A percentile compares a stretch with the other conserved stretches of the same genome.
phyloP scores from a whole-genome alignment of 2,329 filamentous ascomycete genomes.

The Colletotrichum godetiae region DNA sequence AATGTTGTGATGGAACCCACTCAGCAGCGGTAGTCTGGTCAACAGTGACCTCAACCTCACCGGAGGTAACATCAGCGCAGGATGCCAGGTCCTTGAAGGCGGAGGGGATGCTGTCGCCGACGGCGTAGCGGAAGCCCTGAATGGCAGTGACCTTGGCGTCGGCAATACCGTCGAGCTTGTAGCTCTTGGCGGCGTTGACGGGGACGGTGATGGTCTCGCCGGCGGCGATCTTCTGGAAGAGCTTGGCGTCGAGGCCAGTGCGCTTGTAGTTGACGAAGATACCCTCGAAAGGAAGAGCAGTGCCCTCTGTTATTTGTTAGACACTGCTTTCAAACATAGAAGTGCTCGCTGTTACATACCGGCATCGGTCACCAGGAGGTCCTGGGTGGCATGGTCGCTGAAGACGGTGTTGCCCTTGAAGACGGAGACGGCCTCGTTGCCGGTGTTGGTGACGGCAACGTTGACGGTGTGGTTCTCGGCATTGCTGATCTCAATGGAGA shows the following conservation, averaged over 20 bases:
- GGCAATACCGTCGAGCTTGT: constrained; percentile 23
- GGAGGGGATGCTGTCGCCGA: constrained; percentile 6
- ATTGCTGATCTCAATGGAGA: constrained; percentile 25
- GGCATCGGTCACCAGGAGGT: constrained; percentile 32
- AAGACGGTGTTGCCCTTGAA: constrained; percentile 34
- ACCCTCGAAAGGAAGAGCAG: constrained; percentile 27
- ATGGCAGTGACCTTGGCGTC: constrained; percentile 32
- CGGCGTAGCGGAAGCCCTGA: constrained; percentile 31
- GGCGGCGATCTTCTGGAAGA: constrained; percentile 32
- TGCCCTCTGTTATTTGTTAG: constrained; percentile 17
- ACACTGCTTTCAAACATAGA: background rate
- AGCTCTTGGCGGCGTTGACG: constrained; percentile 33
- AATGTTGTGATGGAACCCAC: background rate
- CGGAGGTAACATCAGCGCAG: constrained; percentile 21
- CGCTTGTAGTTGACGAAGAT: constrained; percentile 34
- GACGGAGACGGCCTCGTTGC: constrained; percentile 26
- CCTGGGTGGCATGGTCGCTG: constrained; percentile 31
- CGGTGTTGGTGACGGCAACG: constrained; percentile 32
- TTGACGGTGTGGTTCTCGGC: constrained; percentile 27
- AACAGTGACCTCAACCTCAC: constrained; percentile 22
- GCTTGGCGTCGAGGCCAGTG: constrained; percentile 10
- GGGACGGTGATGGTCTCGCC: constrained; percentile 28
- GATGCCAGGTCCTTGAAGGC: constrained; percentile 13
- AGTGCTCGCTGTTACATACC: background rate
- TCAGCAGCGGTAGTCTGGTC: constrained; percentile 17